Evolutionary conservation across 140 eudicot species (phyloP).

Genomic region (Cichorium intybus): DNA sequence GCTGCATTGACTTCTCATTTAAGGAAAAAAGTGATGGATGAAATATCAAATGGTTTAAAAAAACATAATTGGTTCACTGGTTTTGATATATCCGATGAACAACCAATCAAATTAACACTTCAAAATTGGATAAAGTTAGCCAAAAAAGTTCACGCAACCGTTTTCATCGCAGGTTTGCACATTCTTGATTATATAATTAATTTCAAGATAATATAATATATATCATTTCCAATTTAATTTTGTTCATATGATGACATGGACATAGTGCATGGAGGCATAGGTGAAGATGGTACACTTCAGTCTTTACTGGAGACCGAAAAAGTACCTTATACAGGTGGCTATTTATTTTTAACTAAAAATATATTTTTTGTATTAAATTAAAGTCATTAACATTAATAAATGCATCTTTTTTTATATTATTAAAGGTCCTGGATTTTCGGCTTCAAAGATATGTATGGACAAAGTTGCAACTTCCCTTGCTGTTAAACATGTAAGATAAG

Average conservation of each 20-base stretch:
- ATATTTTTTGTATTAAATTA: background rate
- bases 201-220: no score
- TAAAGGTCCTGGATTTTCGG: conserved; percentile 78
- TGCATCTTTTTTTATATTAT: conserved; percentile 13
- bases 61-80: conserved; percentile 73
- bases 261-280: conserved; percentile 96
- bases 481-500: conserved; percentile 62
- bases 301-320: conserved; percentile 72
- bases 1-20: conserved; percentile 71
- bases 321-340: conserved; percentile 73
- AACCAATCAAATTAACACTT: conserved; percentile 54
- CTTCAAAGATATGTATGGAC: conserved; percentile 91
- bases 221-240: background rate
- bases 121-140: conserved; percentile 76
- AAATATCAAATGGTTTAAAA: conserved; percentile 53
- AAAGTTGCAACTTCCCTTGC: conserved; percentile 89
- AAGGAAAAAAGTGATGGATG: conserved; percentile 74
- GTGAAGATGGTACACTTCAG: conserved; percentile 97
- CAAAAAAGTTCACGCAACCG: conserved; percentile 76
- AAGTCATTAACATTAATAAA: conserved; percentile 4
- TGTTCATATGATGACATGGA: conserved; percentile 19
- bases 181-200: background rate
- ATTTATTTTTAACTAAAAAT: background rate
- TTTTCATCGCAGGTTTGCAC: conserved; percentile 81
- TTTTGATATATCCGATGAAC: conserved; percentile 78